phyloP scores from a whole-genome alignment of 176 grass and related monocot species.

The Hsuehochloa calcarea region DNA sequence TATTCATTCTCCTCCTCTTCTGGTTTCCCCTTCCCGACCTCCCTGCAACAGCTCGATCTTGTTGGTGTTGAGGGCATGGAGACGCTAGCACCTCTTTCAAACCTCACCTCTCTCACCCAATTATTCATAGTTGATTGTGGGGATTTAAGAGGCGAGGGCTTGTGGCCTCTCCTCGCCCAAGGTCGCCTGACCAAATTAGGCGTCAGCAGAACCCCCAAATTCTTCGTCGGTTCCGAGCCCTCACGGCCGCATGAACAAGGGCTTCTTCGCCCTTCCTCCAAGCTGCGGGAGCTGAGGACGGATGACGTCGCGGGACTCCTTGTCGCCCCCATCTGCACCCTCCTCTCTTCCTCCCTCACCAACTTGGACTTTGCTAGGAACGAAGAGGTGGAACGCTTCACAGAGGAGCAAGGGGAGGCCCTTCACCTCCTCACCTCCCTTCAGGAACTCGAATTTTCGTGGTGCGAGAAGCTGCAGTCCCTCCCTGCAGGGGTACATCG shows the following conservation, averaged over 20 bases:
- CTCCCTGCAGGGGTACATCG: too few relatives aligned
- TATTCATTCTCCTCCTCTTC: neutral
- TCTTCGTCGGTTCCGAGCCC: neutral
- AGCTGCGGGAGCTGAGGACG: rapidly evolving
- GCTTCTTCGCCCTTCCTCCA: neutral
- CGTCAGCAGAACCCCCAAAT: rapidly evolving
- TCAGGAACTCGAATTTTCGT: rapidly evolving
- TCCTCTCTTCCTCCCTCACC: conserved; percentile 16
- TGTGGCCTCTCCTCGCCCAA: neutral
- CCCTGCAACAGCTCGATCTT: rapidly evolving
- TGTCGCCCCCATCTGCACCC: neutral
- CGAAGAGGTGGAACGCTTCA: neutral
- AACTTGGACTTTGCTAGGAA: rapidly evolving
- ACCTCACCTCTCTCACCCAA: neutral
- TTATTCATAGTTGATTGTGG: rapidly evolving
- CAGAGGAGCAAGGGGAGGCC: neutral
- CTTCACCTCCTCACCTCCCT: neutral
- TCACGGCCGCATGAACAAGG: neutral
- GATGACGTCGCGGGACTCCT: neutral
- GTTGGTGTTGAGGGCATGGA: rapidly evolving
- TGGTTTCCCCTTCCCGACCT: neutral
- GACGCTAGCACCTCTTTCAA: neutral
- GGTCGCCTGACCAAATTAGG: rapidly evolving
- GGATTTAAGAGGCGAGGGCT: rapidly evolving
- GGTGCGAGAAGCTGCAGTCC: rapidly evolving